Conservation (phyloP, 257 asterid species). For the Ajuga chamaepitys region DNA sequence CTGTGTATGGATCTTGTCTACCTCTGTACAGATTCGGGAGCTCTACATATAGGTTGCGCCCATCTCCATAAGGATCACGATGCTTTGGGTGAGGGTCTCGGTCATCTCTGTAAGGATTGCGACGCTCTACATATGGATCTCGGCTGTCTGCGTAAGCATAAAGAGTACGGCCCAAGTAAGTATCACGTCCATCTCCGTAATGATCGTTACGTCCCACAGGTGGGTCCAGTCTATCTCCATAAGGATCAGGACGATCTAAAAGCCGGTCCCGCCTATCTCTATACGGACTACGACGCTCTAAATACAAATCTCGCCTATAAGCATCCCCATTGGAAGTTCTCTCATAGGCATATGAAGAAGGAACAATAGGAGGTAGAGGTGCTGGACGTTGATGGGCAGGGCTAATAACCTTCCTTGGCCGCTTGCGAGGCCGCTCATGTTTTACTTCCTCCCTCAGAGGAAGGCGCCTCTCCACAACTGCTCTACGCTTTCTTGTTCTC, state of each 20-base stretch:
- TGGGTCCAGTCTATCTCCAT: slow-evolving; percentile 18
- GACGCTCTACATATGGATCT: slow-evolving; percentile 27
- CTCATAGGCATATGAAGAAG: slow-evolving; percentile 34
- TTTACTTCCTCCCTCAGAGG: slow-evolving; percentile 25
- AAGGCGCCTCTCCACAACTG: slow-evolving; percentile 26
- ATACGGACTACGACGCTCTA: slow-evolving; percentile 10
- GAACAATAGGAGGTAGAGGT: slow-evolving; percentile 22
- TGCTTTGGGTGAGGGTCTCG: slow-evolving; percentile 21
- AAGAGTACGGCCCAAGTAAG: slow-evolving; percentile 13
- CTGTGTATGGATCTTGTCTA: slow-evolving; percentile 11
- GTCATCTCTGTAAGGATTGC: slow-evolving; percentile 30
- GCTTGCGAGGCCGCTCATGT: slow-evolving; percentile 25
- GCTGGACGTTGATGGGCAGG: slow-evolving; percentile 18
- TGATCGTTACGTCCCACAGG: slow-evolving; percentile 6
- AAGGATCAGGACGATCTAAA: slow-evolving; percentile 22
- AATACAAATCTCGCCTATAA: slow-evolving; percentile 26
- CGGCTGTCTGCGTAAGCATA: slow-evolving; percentile 17
- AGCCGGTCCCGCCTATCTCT: slow-evolving; percentile 16
- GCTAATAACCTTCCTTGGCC: not conserved
- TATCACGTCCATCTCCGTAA: slow-evolving; percentile 19
- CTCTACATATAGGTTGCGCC: slow-evolving; percentile 12
- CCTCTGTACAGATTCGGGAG: slow-evolving; percentile 16
- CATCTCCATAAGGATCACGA: slow-evolving; percentile 25
- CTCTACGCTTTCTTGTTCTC: slow-evolving; percentile 16
- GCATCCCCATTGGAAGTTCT: slow-evolving; percentile 34